Percentiles rank a stretch among this genome's conserved stretches.
Evolutionary conservation across 2,329 filamentous ascomycete genomes (phyloP).

Genomic region (Spiromastix sp.): DNA sequence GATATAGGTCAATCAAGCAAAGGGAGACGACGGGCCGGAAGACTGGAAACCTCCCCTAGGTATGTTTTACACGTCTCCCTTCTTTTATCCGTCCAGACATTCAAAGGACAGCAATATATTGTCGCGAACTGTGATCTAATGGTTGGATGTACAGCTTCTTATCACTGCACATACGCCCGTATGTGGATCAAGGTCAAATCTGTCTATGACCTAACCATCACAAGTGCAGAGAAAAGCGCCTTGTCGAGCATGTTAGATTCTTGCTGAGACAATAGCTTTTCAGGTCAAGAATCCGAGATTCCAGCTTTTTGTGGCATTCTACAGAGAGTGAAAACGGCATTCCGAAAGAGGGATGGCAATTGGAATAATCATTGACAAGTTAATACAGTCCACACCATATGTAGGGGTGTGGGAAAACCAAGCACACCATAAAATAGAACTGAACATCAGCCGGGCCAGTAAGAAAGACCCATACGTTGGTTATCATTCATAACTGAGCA

Average conservation of each 20-base stretch:
- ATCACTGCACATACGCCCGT: constrained; percentile 68
- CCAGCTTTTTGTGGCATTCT: no score
- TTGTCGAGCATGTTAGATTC: constrained; percentile 54
- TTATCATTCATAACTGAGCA: no score
- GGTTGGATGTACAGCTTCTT: constrained; percentile 35
- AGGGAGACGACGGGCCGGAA: constrained; percentile 66
- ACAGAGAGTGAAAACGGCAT: no score
- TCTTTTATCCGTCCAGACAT: background rate
- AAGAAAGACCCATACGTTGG: no score
- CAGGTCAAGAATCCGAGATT: no score
- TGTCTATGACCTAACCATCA: constrained; percentile 59
- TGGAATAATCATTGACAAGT: no score
- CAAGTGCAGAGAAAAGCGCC: constrained; percentile 59
- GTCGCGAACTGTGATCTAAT: constrained; percentile 2
- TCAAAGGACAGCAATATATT: background rate
- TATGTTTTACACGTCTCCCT: constrained; percentile 21
- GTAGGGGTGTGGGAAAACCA: no score
- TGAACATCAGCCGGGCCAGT: no score
- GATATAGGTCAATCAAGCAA: constrained; percentile 53
- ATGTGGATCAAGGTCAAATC: constrained; percentile 73
- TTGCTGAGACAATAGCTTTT: constrained; percentile 35
- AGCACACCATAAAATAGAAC: no score
- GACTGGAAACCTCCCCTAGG: constrained; percentile 62
- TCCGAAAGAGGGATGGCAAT: no score
- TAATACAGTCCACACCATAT: no score